Conservation (phyloP, 805 yeast genomes). For the Candida insectorum region DNA sequence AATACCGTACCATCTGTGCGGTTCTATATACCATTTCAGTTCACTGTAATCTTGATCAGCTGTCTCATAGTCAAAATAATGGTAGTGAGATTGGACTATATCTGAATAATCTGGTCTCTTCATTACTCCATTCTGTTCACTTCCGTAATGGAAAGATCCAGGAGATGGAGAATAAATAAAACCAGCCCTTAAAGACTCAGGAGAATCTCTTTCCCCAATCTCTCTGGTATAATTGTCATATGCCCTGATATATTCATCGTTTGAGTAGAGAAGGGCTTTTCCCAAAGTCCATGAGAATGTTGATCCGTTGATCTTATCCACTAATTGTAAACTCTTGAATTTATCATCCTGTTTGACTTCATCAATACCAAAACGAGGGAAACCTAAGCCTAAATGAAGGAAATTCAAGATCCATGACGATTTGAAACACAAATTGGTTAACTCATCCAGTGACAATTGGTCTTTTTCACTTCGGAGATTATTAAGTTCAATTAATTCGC, state of each 20-base stretch:
- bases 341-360: constrained; percentile 16
- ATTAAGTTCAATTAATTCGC: constrained; percentile 33
- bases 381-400: constrained; percentile 58
- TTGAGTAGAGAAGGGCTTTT: constrained; percentile 59
- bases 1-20: constrained; percentile 41
- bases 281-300: constrained; percentile 57
- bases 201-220: constrained; percentile 2
- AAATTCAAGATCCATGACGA: constrained; percentile 57
- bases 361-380: constrained; percentile 50
- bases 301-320: constrained; percentile 39
- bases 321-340: constrained; percentile 40
- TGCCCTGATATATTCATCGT: constrained; percentile 48
- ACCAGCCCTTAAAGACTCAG: constrained; percentile 43
- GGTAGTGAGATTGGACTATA: constrained; percentile 17
- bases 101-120: constrained; percentile 26
- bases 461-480: constrained; percentile 16
- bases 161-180: constrained; percentile 48
- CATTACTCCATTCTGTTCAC: constrained; percentile 41
- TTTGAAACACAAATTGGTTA: constrained; percentile 57
- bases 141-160: constrained; percentile 48
- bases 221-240: constrained; percentile 28
- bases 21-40: constrained; percentile 42
- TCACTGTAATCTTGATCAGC: constrained; percentile 23
- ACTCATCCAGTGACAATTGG: constrained; percentile 40
- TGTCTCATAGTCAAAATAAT: constrained; percentile 28